phyloP scores from a whole-genome alignment of 2,329 filamentous ascomycete genomes.

The Ceratocystis cubensis region DNA sequence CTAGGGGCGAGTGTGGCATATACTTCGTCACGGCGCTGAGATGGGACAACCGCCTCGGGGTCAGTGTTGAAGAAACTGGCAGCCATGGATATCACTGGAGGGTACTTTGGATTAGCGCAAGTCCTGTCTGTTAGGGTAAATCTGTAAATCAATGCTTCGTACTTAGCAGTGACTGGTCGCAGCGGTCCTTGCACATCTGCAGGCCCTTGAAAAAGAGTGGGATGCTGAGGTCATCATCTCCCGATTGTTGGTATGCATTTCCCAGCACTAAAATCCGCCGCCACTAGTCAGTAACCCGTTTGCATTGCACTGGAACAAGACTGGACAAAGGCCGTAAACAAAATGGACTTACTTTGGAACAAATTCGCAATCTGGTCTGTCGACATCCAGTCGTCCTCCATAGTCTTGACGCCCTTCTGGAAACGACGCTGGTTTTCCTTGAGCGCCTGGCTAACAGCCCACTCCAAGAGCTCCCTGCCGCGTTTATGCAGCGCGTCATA shows the following conservation, averaged over 20 bases:
- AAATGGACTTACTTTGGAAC: slow-evolving; percentile 46
- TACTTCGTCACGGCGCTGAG: slow-evolving; percentile 9
- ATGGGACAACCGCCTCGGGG: background rate
- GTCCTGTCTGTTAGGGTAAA: background rate
- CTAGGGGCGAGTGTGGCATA: slow-evolving; percentile 14
- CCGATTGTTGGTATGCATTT: slow-evolving; percentile 50
- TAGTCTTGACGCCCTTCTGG: slow-evolving; percentile 53
- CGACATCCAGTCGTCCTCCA: slow-evolving; percentile 58
- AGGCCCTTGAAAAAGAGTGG: slow-evolving; percentile 81
- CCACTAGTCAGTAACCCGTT: slow-evolving; percentile 24
- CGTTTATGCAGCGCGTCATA: slow-evolving; percentile 63
- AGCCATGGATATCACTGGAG: slow-evolving; percentile 18
- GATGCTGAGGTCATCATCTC: slow-evolving; percentile 30
- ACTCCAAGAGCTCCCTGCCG: slow-evolving; percentile 49
- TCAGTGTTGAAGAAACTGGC: slow-evolving; percentile 19
- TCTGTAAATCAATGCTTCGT: slow-evolving; percentile 25
- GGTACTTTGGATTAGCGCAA: background rate
- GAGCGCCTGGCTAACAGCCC: slow-evolving; percentile 69
- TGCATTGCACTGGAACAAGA: background rate
- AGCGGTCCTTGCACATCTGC: slow-evolving; percentile 50
- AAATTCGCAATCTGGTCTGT: slow-evolving; percentile 60
- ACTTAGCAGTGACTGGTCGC: slow-evolving; percentile 71
- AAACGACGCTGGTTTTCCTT: slow-evolving; percentile 60
- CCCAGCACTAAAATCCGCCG: slow-evolving; percentile 46
- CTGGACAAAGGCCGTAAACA: background rate